Base-by-base conservation (phyloP, 2,329 filamentous ascomycete species). In the Talaromyces atroroseus region DNA sequence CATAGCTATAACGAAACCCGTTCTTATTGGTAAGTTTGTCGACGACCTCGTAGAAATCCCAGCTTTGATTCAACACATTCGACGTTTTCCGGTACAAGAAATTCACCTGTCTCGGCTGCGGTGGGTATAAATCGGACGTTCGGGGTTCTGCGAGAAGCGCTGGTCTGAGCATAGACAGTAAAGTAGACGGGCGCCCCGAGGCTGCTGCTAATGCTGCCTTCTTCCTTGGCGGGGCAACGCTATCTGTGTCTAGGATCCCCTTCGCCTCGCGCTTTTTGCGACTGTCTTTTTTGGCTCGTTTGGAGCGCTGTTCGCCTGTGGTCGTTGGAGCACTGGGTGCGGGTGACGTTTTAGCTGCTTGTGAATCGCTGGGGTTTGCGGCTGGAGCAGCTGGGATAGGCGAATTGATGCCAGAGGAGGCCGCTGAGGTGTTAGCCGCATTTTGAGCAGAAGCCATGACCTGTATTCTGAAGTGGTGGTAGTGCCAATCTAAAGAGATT, bases 1-100 rank as follows among this genome's bases (percentile, higher is more conserved):
- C 95, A 65, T 92, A 89, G 32, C 86, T 88, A 70, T 97, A 97
- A 58, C 90, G 88, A 70, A 92, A 97, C 55, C 87, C 82, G 63
- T 81, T 82, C 64, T 84, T 84, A 66, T 87, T 86, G 66, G 83
- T 84, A 7, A 85, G 81, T 57, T 76, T 76, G 58, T 76, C 74
- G 24, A 70, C 71, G 32, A 76, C 65, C 52, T 76, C 74, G 53
- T 73, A 74, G 50, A 76, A 76, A 50, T 73, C 67, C 70, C 72
- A 75, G 36, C 61, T 69, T 52, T 70, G 66, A 1, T 67, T 65
- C 8, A 71, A 58, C 0, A 68, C 61, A 7, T 67, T 61, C 1
- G 73, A 75, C n/a, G 63, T 61, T 60, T 71, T 74, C 34, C 62
- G 65, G 44, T 58, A 69, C 45, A 71, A 66, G 16, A 64, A 67